A percentile compares a stretch with the other conserved stretches of the same genome.
These are phyloP conservation scores for Aspergillus uvarum DNA, from an alignment of 2,329 filamentous ascomycete species.

Conservation along the genomic window DNA sequence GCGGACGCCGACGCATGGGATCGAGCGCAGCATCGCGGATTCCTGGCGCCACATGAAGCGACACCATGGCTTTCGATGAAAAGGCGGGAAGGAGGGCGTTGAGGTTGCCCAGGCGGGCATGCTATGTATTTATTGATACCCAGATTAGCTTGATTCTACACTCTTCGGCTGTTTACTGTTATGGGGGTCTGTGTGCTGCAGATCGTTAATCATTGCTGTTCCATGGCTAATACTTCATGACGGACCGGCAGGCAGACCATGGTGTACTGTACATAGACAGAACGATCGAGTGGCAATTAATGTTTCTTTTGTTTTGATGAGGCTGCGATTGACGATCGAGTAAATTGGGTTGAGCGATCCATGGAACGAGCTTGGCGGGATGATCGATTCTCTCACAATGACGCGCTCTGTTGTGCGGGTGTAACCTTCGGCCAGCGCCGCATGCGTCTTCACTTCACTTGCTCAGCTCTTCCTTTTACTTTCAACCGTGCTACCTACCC, in stretches of 20 bases:
- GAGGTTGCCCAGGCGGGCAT: not conserved
- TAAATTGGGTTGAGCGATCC: not conserved
- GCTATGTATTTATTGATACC: slow-evolving; percentile 19
- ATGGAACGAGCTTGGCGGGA: too few relatives aligned
- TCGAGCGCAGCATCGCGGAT: slow-evolving; percentile 35
- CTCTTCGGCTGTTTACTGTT: not conserved
- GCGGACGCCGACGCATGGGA: slow-evolving; percentile 28
- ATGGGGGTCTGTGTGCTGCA: not conserved
- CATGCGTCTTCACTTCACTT: not conserved
- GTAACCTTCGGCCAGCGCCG: not conserved
- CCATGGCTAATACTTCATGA: not conserved
- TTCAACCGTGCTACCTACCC: not conserved
- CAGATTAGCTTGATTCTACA: slow-evolving; percentile 4
- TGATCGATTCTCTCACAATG: not conserved
- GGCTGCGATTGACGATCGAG: too few relatives aligned
- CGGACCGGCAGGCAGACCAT: not conserved
- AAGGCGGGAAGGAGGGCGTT: not conserved
- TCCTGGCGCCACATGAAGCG: slow-evolving; percentile 36
- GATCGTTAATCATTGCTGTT: not conserved
- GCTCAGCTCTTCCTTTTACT: not conserved
- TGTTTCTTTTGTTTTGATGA: not conserved
- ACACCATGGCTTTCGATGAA: slow-evolving; percentile 35
- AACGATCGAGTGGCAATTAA: not conserved
- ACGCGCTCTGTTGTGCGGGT: not conserved
- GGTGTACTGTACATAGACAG: not conserved